Evolutionary conservation across 2,329 filamentous ascomycete genomes (phyloP), one percentile per base, ranked within the genome.

Genomic region (Tolypocladium tundrense): DNA sequence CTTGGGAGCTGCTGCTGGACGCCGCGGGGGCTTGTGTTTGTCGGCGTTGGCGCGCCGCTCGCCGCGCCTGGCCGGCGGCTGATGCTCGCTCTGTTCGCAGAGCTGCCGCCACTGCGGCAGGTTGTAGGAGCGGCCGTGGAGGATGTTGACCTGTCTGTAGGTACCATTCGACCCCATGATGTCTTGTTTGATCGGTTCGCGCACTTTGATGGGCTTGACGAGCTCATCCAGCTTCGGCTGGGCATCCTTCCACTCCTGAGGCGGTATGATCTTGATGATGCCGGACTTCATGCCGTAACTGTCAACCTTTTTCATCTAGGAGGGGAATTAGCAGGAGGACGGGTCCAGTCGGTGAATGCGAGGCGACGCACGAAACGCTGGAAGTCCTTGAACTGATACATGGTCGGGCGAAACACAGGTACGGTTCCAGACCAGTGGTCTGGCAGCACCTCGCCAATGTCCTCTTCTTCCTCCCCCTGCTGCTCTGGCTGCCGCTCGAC

Each of bases 151-250:
- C 72, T 99, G 94, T 41, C 93, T 93, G 70, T 97, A 99, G 58
- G 90, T 95, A 58, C 94, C 95, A 69, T 93, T 91, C 55, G 90
- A 91, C 48, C 94, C 94, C 79, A 95, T 93, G 67, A 99, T 99
- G 67, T 99, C 94, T 73, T 99, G 94, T 69, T 91, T 96, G 70
- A 99, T 97, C 4, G 94, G 94, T 64, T 99, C 95, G 73, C 93
- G 93, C 68, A 99, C 92, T 69, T 87, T 88, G 71, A 99, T 90
- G 61, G 88, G 87, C 75, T 97, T 97, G 63, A 99, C 83, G 55
- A 91, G 81, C 66, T 97, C 88, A 68, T 94, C 86, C 61, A 97
- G 83, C 42, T 83, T 78, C 19, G 90, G 89, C 42, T 94, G 85
- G 33, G 85, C 80, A 62, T 92, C 84, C 73, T 84, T 94, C 94